These are phyloP conservation scores for Eragrostis nindensis DNA, from an alignment of 176 grass and related monocot species.

Conservation along the genomic window DNA sequence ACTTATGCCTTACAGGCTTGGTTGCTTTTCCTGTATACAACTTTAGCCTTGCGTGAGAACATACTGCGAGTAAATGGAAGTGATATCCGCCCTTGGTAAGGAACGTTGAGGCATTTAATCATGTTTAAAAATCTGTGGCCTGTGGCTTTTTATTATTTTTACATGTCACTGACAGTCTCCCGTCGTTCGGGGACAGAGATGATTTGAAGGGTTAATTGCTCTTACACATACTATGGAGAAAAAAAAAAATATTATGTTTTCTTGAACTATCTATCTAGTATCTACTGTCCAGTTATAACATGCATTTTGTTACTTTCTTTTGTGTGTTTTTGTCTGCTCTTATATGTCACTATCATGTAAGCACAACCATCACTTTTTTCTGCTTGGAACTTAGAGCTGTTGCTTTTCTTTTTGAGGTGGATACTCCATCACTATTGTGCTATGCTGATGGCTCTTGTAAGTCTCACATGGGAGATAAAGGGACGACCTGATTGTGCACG, in stretches of 20 bases:
- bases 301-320: neutral
- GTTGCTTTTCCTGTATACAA: conserved; percentile 81
- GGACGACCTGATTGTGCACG: conserved; percentile 82
- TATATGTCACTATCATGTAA: neutral
- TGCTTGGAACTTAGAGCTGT: neutral
- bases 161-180: neutral
- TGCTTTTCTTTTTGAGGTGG: conserved; percentile 71
- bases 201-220: neutral
- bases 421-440: conserved; percentile 99
- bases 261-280: conserved; percentile 1
- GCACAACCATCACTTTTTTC: neutral
- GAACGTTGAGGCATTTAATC: conserved; percentile 15
- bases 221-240: neutral
- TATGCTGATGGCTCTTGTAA: conserved; percentile 96
- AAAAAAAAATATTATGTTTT: conserved; percentile 7
- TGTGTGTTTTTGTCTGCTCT: neutral
- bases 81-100: conserved; percentile 88
- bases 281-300: conserved; percentile 2
- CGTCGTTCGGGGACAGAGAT: conserved; percentile 42
- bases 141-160: conserved; percentile 11
- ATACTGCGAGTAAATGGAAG: conserved; percentile 88
- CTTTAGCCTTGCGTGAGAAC: conserved; percentile 88
- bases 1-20: conserved; percentile 67
- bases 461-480: conserved; percentile 97
- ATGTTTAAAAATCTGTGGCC: neutral